Base-by-base conservation (phyloP, 2,329 filamentous ascomycete genomes). In the Exophiala sideris region DNA sequence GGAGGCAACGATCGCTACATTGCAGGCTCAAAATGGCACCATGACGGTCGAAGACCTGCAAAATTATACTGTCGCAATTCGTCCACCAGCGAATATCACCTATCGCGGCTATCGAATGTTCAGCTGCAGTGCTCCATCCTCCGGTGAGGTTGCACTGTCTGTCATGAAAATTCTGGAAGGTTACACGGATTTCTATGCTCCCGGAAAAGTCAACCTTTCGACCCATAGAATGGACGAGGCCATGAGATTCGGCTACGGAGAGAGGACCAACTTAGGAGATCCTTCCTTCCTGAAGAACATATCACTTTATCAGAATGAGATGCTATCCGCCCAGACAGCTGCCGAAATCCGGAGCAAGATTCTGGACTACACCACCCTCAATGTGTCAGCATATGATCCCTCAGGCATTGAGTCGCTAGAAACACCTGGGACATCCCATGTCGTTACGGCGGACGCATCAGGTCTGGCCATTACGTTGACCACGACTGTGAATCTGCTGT, bases 141-240 rank as follows among this genome's bases (percentile, higher is more conserved):
- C 88, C 62, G 92, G 92, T 8, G 81, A 82, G 41, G 84, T 96
- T 1, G 84, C 83, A 3, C 76, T 95, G 63, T 84, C 82, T 52
- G 84, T 86, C 2, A 76, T 97, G 65, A 96, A 95, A 67, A 90
- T 86, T 32, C 80, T 96, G 70, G 86, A 92, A 69, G 87, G 88
- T 14, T 95, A 90, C 65, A 72, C 80, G 0, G 70, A 74, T 35
- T 84, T 92, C 45, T 84, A 82, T 14, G 72, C 82, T 10, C 71
- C 74, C 1, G 73, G 81, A 40, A 73, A 70, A 14, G 61, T 80
- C 16, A 85, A 89, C 62, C 73, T 95, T 0, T 89, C 85, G 35
- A 86, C 86, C 0, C 94, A 97, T 71, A 83, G 88, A 11, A 80
- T 96, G 60, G 84, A 90, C 65, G 94, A 97, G 76, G 87, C 91